A percentile compares a stretch with the other conserved stretches of the same genome.
Conservation (phyloP, 305 asterid genomes). For the Solanum aculeatissimum region DNA sequence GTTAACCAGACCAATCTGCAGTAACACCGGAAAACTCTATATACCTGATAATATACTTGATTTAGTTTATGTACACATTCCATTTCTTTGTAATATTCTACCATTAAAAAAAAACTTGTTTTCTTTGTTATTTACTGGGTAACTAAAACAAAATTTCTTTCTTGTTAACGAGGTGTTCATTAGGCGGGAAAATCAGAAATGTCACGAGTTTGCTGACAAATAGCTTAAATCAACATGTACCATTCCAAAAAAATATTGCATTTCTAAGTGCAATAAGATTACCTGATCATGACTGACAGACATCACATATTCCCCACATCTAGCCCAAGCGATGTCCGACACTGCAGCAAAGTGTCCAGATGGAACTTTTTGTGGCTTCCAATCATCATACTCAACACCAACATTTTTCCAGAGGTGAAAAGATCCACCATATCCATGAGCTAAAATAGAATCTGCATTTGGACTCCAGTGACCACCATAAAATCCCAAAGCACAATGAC, state of each 20-base stretch:
- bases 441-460: constrained; percentile 54
- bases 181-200: not conserved
- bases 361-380: constrained; percentile 97
- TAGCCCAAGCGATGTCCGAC: constrained; percentile 81
- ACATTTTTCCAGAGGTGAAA: constrained; percentile 85
- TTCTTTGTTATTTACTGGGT: not conserved
- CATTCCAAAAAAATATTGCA: not conserved
- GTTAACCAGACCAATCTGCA: not conserved
- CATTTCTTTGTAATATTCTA: not conserved
- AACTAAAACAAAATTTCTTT: not conserved
- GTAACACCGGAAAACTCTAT: not conserved
- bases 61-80: not conserved
- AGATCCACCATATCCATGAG: constrained; percentile 99
- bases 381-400: constrained; percentile 58
- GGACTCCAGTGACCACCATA: constrained; percentile 96
- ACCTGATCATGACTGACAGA: constrained; percentile 98
- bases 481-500: constrained; percentile 94
- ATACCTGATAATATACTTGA: not conserved
- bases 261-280: constrained; percentile 9
- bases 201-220: not conserved
- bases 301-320: constrained; percentile 61
- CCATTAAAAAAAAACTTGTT: not conserved
- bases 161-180: not conserved
- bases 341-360: constrained; percentile 93
- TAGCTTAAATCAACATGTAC: not conserved